These are phyloP conservation scores for Fusarium newnesense DNA, from an alignment of 2,329 filamentous ascomycete genomes.

Conservation along the genomic window DNA sequence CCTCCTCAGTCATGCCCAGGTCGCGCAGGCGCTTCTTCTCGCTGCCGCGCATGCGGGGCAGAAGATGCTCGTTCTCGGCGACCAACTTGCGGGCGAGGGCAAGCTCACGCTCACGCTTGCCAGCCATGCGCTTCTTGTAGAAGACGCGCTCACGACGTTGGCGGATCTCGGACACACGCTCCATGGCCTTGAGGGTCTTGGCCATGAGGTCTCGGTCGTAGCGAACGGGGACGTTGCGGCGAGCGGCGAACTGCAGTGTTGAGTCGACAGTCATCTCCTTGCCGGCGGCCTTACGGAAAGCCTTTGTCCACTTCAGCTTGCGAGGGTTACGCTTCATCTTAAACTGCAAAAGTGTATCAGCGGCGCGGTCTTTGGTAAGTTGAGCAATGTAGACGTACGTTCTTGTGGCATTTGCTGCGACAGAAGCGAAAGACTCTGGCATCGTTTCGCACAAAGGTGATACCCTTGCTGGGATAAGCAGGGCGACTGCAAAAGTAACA, in stretches of 20 bases:
- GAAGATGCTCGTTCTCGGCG: slow-evolving; percentile 89
- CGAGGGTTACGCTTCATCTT: slow-evolving; percentile 99
- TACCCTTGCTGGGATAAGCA: slow-evolving; percentile 66
- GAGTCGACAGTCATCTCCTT: slow-evolving; percentile 93
- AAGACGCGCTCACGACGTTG: slow-evolving; percentile 86
- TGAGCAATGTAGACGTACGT: slow-evolving; percentile 52
- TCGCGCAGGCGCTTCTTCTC: slow-evolving; percentile 69
- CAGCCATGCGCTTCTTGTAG: slow-evolving; percentile 93
- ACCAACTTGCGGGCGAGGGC: slow-evolving; percentile 88
- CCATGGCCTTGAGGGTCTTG: slow-evolving; percentile 92
- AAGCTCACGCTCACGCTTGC: slow-evolving; percentile 85
- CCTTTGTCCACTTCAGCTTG: slow-evolving; percentile 97
- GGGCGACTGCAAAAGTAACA: slow-evolving; percentile 61
- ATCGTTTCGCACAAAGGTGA: slow-evolving; percentile 63
- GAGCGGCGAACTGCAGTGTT: slow-evolving; percentile 90
- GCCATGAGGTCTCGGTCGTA: slow-evolving; percentile 94
- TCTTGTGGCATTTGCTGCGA: slow-evolving; percentile 69
- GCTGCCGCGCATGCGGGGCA: slow-evolving; percentile 76
- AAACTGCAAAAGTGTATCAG: slow-evolving; percentile 63
- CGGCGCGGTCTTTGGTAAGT: background rate
- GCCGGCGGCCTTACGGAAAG: slow-evolving; percentile 82
- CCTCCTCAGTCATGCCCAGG: slow-evolving; percentile 60
- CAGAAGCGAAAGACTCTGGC: slow-evolving; percentile 68
- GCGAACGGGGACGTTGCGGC: slow-evolving; percentile 92
- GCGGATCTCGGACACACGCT: slow-evolving; percentile 87